Evolutionary conservation across 208 protist species (phyloP), one percentile per base, ranked within the genome.

Genomic region (Trypanosoma avium): DNA sequence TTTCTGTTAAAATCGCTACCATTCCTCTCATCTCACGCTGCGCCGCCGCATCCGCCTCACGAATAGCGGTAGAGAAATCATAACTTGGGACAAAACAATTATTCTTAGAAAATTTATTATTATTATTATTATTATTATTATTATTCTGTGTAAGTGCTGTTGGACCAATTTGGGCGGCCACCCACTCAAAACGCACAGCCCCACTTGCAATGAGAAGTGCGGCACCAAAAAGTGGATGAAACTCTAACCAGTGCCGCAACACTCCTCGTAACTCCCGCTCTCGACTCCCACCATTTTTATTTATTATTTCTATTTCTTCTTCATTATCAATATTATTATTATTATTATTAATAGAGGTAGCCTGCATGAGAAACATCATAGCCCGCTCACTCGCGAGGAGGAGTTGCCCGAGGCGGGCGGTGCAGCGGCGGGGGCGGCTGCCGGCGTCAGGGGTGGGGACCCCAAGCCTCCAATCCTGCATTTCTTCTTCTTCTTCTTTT

Each of bases 181-280:
- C 79, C 74, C 74, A 81, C 6, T 40, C 35, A 21, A 73, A 40
- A 32, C 52, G 43, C 27, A 85, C 67, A 0, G 52, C 63, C 4
- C 57, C 68, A 47, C 63, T 55, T 48, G 68, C 59, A 40, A 76
- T 67, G 17, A 64, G 71, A 19, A 73, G 65, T 12, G 75, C 79
- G 13, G 74, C 56, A 21, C 79, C 79, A 50, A 85, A 81, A 17
- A 81, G 59, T 17, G 75, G 79, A 36, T 76, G 68, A 13, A 38
- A 49, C 47, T 54, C 17, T 52, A 85, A 70, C 40, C 59, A 61
- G 21, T 21, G 8, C 8, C 47, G 49, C 30, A 77, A 27, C 19
- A 38, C 22, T 10, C 29, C 12, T 17, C 45, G 52, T 22, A 61
- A 17, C 36, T 62, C 32, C 26, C 32, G 10, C 29, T n/a, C 33